Base-by-base conservation (phyloP, 768 basidiomycete genomes). In the Cystoderma amianthinum region DNA sequence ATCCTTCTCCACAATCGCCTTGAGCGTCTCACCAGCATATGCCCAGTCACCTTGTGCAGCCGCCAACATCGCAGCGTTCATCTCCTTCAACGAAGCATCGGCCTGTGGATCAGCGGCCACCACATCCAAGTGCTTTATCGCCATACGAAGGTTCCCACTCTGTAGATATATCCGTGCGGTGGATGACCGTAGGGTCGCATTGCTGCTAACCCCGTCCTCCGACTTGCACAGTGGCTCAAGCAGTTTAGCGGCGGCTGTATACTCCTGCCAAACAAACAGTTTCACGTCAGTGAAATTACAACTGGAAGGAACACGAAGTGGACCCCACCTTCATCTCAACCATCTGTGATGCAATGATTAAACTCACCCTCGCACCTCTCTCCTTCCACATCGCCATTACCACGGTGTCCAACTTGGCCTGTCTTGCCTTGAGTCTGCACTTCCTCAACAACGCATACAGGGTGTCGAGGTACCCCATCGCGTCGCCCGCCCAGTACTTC, bases 401-500 rank as follows among this genome's bases (percentile, higher is more conserved):
- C 6, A 53, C 55, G 4, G 54, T 38, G 43, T 74, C 71, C 1
- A 48, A 50, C 17, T 54, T 54, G 1, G 65, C 66, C 23, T 61
- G 59, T 24, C 72, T 62, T 16, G 75, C 71, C 46, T 71, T 74
- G 12, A 45, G 48, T 47, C 77, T 77, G 56, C 87, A 88, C 46
- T 71, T 76, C 36, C 54, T 61, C 39, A 91, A 61, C 44, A 91
- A 61, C n/a, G 59, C 74, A 44, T 66, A 67, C 17, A 92, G 68
- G 20, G 80, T 77, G 56, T 92, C 88, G 43, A 90, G 67, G 59
- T 91, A 86, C 2, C 78, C 82, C 72, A 85, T 76, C 53, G 78
- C 70, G 56, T 92, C 88, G 19, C 80, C 85, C 3, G 82, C 69
- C 89, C 88, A 91, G 54, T 89, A 91, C 54, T 76, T 78, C 19